A percentile compares a stretch with the other conserved stretches of the same genome.
Evolutionary conservation across 2,329 filamentous ascomycete genomes (phyloP).

Genomic region (Apiospora pterosperma): DNA sequence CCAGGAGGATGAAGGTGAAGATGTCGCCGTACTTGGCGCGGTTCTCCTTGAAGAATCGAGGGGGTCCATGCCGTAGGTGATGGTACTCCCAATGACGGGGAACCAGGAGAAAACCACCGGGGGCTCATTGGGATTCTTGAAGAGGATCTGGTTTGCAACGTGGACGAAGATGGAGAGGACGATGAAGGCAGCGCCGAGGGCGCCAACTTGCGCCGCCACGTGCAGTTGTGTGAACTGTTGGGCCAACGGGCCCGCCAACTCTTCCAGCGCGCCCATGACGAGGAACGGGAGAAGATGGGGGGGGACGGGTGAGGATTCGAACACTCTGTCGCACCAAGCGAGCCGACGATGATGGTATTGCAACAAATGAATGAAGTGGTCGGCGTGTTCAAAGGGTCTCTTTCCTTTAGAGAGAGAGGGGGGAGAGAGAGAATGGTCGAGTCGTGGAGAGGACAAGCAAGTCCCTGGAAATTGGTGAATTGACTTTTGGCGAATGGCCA

Average conservation of each 20-base stretch:
- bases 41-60: constrained; percentile 75
- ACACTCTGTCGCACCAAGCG: background rate
- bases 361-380: background rate
- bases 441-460: background rate
- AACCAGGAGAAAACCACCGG: constrained; percentile 80
- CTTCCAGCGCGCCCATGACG: constrained; percentile 54
- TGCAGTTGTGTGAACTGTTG: constrained; percentile 48
- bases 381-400: background rate
- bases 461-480: constrained; percentile 2
- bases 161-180: constrained; percentile 68
- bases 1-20: constrained; percentile 85
- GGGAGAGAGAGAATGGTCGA: background rate
- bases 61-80: constrained; percentile 96
- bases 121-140: constrained; percentile 78
- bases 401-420: no score
- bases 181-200: constrained; percentile 41
- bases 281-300: background rate
- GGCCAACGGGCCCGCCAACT: constrained; percentile 46
- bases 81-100: constrained; percentile 82
- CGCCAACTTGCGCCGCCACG: constrained; percentile 43
- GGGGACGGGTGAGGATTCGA: background rate
- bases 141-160: constrained; percentile 73
- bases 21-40: constrained; percentile 84
- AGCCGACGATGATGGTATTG: background rate
- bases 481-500: background rate